Percentiles rank a stretch among this genome's conserved stretches.
Conservation (phyloP, 768 basidiomycete genomes). For the Lentinus tigrinus region DNA sequence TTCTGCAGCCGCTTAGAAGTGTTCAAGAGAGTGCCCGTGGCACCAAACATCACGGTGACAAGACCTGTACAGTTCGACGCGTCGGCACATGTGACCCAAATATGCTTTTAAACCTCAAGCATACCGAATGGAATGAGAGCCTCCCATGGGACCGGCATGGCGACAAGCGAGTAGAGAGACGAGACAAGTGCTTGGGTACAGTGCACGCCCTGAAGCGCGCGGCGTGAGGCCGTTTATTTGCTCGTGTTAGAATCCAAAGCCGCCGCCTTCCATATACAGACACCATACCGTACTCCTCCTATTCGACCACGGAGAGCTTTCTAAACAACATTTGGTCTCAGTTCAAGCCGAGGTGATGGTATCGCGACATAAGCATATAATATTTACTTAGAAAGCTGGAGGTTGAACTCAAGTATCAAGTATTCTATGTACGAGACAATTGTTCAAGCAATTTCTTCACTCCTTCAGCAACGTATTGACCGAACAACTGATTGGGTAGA, state of each 20-base stretch:
- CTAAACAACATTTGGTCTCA: too few relatives aligned
- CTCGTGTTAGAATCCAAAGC: conserved; percentile 13
- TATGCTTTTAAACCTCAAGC: not conserved
- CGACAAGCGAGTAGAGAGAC: conserved; percentile 20
- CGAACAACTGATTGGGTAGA: too few relatives aligned
- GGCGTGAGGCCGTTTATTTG: conserved; percentile 4
- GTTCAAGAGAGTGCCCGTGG: conserved; percentile 85
- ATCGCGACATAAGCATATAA: too few relatives aligned
- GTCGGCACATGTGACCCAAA: not conserved
- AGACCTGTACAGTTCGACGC: conserved; percentile 51
- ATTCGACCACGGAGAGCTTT: not conserved
- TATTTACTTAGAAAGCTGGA: too few relatives aligned
- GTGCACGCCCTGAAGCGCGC: not conserved
- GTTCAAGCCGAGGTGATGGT: too few relatives aligned
- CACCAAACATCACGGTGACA: conserved; percentile 84
- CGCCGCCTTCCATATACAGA: conserved; percentile 6
- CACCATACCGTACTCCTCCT: not conserved
- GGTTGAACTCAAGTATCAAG: too few relatives aligned
- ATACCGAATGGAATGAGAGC: conserved; percentile 94
- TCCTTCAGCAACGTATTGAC: too few relatives aligned
- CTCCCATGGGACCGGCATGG: conserved; percentile 97
- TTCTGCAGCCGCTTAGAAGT: conserved; percentile 79
- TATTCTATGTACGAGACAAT: too few relatives aligned
- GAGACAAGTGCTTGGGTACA: conserved; percentile 4
- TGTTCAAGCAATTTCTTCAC: too few relatives aligned